A percentile compares a stretch with the other conserved stretches of the same genome.
These are phyloP conservation scores for Termitomyces sp. DNA, from an alignment of 768 basidiomycete species.

Conservation along the genomic window DNA sequence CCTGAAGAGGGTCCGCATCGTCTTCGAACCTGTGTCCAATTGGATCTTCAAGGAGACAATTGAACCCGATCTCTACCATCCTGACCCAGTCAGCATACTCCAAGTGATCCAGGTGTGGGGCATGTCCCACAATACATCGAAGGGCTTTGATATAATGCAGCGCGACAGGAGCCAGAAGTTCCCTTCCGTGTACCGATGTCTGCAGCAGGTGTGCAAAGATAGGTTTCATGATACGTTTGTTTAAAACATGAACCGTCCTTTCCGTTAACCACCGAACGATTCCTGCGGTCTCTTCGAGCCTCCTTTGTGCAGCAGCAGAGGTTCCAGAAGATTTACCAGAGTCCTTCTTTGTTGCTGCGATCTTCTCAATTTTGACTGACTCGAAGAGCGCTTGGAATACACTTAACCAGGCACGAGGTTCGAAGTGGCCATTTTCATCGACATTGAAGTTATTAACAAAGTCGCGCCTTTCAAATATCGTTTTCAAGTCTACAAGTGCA, in stretches of 20 bases:
- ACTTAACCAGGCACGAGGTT: constrained; percentile 51
- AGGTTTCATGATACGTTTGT: constrained; percentile 48
- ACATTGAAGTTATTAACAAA: constrained; percentile 43
- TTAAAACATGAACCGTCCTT: constrained; percentile 52
- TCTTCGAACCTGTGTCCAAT: constrained; percentile 29
- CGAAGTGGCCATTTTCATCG: constrained; percentile 29
- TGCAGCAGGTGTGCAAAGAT: constrained; percentile 65
- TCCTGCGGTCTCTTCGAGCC: constrained; percentile 65
- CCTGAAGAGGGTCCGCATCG: constrained; percentile 26
- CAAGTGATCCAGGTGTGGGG: constrained; percentile 78
- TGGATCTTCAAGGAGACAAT: constrained; percentile 67
- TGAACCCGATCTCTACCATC: constrained; percentile 71
- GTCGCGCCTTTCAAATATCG: constrained; percentile 46
- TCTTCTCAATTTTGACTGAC: constrained; percentile 61
- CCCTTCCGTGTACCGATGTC: constrained; percentile 49
- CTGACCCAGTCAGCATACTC: constrained; percentile 62
- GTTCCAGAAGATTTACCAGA: constrained; percentile 37
- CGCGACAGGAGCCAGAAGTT: constrained; percentile 61
- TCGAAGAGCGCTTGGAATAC: constrained; percentile 75
- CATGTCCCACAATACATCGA: constrained; percentile 56
- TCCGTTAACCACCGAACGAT: constrained; percentile 75
- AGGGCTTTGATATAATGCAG: constrained; percentile 82
- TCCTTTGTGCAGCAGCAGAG: constrained; percentile 45
- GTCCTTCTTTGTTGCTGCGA: constrained; percentile 37
- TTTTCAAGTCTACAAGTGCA: constrained; percentile 50